phyloP scores from a whole-genome alignment of 768 basidiomycete genomes.

The Trichaptum fuscoviolaceum region DNA sequence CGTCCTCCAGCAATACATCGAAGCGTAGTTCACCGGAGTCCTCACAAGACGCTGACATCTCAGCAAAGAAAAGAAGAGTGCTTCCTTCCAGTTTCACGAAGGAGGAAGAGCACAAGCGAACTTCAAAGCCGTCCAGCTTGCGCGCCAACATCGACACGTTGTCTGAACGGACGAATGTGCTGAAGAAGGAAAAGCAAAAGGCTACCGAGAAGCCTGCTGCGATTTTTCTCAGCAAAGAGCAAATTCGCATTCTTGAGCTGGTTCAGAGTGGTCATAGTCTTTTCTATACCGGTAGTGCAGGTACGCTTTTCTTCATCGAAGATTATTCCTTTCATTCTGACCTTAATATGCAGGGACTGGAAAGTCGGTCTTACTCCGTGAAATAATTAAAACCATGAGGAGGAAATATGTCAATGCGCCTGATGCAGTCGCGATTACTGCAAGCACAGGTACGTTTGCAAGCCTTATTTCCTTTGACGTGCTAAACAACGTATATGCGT shows the following conservation, averaged over 20 bases:
- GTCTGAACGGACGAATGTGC: conserved; percentile 1
- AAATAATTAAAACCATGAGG: conserved; percentile 76
- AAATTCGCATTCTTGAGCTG: conserved; percentile 74
- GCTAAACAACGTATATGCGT: conserved; percentile 4
- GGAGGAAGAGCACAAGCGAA: conserved; percentile 3
- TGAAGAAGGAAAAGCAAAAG: conserved; percentile 26
- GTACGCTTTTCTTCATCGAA: conserved; percentile 41
- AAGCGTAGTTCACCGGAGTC: neutral
- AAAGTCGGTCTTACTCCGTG: conserved; percentile 90
- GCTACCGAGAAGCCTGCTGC: conserved; percentile 25
- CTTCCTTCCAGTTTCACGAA: neutral
- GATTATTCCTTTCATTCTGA: neutral
- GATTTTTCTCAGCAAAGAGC: conserved; percentile 78
- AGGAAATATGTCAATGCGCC: conserved; percentile 44
- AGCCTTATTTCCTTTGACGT: conserved; percentile 3
- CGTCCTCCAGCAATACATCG: neutral
- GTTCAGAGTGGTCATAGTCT: conserved; percentile 70
- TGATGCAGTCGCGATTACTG: conserved; percentile 89
- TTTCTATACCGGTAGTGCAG: conserved; percentile 97
- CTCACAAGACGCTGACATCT: neutral
- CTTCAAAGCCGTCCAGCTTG: conserved; percentile 9
- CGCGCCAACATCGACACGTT: neutral
- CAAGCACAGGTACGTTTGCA: conserved; percentile 69
- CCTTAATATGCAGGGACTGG: conserved; percentile 69
- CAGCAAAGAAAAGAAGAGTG: neutral